Percentiles rank a stretch among this genome's conserved stretches.
Conservation (phyloP, 768 basidiomycete genomes). For the Suillus clintonianus region DNA sequence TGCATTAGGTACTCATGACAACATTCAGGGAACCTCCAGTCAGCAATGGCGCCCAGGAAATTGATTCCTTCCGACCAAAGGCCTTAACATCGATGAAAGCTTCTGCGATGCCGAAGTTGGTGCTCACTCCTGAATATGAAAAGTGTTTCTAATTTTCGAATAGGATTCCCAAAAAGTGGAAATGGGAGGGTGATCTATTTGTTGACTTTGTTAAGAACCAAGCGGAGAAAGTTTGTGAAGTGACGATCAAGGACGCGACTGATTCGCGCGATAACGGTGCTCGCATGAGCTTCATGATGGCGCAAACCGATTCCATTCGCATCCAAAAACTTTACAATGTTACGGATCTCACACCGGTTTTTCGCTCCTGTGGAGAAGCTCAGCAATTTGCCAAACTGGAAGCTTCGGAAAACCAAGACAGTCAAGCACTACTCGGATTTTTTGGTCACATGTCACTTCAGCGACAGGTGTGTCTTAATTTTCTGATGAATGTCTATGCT, state of each 20-base stretch:
- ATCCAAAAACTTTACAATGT: slow-evolving; percentile 52
- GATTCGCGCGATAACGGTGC: slow-evolving; percentile 42
- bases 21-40: slow-evolving; percentile 17
- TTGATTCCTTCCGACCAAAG: slow-evolving; percentile 2
- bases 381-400: slow-evolving; percentile 57
- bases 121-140: slow-evolving; percentile 4
- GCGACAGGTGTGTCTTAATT: slow-evolving; percentile 43
- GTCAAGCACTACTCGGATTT: slow-evolving; percentile 41
- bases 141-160: slow-evolving; percentile 6
- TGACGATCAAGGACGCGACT: slow-evolving; percentile 47
- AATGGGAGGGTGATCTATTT: slow-evolving; percentile 61
- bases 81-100: slow-evolving; percentile 14
- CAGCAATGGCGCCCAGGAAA: slow-evolving; percentile 2
- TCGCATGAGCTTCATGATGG: slow-evolving; percentile 51
- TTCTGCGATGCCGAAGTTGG: slow-evolving; percentile 23
- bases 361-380: slow-evolving; percentile 49
- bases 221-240: slow-evolving; percentile 49
- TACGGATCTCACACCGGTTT: slow-evolving; percentile 46
- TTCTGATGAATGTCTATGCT: slow-evolving; percentile 4
- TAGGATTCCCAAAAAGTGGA: slow-evolving; percentile 64
- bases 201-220: slow-evolving; percentile 38
- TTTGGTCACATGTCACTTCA: slow-evolving; percentile 47
- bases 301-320: slow-evolving; percentile 40
- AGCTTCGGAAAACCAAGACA: slow-evolving; percentile 42
- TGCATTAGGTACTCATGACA: neutral